A percentile compares a stretch with the other conserved stretches of the same genome.
Evolutionary conservation across 2,329 filamentous ascomycete species (phyloP).

Genomic region (Colletotrichum magnum): DNA sequence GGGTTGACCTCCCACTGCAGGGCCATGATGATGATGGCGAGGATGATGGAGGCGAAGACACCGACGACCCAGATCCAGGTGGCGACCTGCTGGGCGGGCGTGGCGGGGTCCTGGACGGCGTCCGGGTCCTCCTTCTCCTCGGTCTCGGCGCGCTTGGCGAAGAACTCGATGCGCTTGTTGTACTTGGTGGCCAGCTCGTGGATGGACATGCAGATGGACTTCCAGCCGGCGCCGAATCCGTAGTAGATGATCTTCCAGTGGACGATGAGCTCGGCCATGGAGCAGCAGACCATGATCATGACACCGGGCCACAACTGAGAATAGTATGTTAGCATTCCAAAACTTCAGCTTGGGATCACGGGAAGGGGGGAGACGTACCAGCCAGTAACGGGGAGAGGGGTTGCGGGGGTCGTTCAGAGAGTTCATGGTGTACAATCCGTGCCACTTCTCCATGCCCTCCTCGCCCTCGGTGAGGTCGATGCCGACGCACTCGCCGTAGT

Average conservation of each 20-base stretch:
- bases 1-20: constrained; percentile 70
- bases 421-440: constrained; percentile 48
- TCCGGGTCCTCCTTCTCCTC: constrained; percentile 50
- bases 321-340: too few relatives aligned
- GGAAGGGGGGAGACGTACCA: constrained; percentile 31
- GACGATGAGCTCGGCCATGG: constrained; percentile 57
- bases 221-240: constrained; percentile 52
- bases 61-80: constrained; percentile 67
- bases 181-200: constrained; percentile 50
- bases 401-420: constrained; percentile 48
- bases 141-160: constrained; percentile 54
- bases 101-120: constrained; percentile 56
- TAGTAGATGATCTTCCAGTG: constrained; percentile 55
- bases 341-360: too few relatives aligned
- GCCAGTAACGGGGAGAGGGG: constrained; percentile 58
- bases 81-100: constrained; percentile 62
- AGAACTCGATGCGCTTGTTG: constrained; percentile 50
- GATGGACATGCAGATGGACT: constrained; percentile 47
- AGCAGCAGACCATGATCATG: constrained; percentile 59
- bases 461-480: constrained; percentile 45
- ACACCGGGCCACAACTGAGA: constrained; percentile 56
- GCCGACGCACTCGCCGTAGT: constrained; percentile 68
- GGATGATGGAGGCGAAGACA: constrained; percentile 61
- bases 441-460: constrained; percentile 47
- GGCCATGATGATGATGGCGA: constrained; percentile 65